Evolutionary conservation across 2,329 filamentous ascomycete genomes (phyloP).

Genomic region (Claviceps paspali): DNA sequence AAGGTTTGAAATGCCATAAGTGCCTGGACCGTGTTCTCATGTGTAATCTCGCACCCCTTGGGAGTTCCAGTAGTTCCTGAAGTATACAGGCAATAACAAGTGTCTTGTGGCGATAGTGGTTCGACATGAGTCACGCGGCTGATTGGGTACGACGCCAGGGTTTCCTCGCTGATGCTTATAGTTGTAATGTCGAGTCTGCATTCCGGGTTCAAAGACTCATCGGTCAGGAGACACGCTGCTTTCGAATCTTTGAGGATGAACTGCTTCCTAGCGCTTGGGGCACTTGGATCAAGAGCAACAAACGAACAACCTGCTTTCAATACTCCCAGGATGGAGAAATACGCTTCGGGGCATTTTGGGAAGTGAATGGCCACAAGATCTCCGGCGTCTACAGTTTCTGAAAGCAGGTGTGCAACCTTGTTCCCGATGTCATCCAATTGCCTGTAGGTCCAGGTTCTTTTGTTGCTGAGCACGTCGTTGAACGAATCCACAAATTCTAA

Average conservation of each 20-base stretch:
- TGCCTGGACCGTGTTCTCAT: conserved; percentile 77
- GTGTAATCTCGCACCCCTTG: conserved; percentile 78
- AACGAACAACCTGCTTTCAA: conserved; percentile 72
- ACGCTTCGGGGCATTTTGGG: conserved; percentile 72
- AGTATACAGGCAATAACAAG: conserved; percentile 75
- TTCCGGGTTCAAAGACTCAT: conserved; percentile 10
- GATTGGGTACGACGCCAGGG: conserved; percentile 13
- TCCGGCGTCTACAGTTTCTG: conserved; percentile 34
- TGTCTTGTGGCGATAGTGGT: conserved; percentile 29
- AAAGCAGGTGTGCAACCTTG: conserved; percentile 51
- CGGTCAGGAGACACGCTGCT: conserved; percentile 47
- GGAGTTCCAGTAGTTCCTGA: conserved; percentile 77
- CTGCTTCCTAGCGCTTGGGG: conserved; percentile 55
- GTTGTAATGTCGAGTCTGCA: not conserved
- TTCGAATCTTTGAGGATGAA: conserved; percentile 66
- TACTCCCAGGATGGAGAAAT: conserved; percentile 67
- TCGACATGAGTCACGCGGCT: conserved; percentile 4
- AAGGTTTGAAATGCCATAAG: conserved; percentile 75
- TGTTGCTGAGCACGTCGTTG: conserved; percentile 26
- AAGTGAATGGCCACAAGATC: conserved; percentile 62
- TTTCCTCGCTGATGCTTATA: conserved; percentile 13
- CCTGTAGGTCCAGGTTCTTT: conserved; percentile 55
- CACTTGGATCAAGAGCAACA: conserved; percentile 61
- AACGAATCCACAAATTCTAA: conserved; percentile 59
- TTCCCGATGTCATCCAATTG: conserved; percentile 59